Conservation (phyloP, 2,329 filamentous ascomycete species). For the Clarireedia monteithiana region DNA sequence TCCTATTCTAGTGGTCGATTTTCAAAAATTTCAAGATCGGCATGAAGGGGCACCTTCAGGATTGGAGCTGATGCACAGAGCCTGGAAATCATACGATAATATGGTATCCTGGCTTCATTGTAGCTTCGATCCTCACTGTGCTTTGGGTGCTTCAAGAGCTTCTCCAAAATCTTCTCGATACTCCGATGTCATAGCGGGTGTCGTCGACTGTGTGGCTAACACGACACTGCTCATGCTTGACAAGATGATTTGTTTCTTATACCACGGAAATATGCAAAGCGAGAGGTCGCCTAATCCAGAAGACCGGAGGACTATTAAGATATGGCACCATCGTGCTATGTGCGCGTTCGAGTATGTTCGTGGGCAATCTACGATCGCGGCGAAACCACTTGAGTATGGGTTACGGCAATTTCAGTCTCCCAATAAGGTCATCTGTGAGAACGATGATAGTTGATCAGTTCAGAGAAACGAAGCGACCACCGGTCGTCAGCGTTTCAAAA, state of each 20-base stretch:
- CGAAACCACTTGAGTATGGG: neutral
- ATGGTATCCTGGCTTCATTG: neutral
- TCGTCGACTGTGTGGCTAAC: slow-evolving; percentile 2
- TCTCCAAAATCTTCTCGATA: neutral
- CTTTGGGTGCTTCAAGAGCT: no score
- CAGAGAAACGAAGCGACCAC: no score
- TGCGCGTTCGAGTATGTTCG: neutral
- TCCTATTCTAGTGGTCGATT: neutral
- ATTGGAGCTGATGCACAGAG: neutral
- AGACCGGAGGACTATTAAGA: neutral
- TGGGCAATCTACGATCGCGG: neutral
- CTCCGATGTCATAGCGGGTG: neutral
- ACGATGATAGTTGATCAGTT: no score
- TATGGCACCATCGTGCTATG: slow-evolving; percentile 1
- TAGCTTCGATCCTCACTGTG: neutral
- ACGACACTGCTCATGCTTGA: neutral
- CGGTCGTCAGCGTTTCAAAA: no score
- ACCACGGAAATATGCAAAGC: neutral
- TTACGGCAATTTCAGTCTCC: neutral
- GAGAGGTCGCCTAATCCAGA: neutral
- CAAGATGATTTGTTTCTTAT: neutral
- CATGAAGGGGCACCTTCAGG: no score
- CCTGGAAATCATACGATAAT: neutral
- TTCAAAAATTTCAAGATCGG: neutral
- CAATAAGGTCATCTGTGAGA: neutral